Base-by-base conservation (phyloP, 2,329 filamentous ascomycete genomes). In the Fusarium sulawesiense region DNA sequence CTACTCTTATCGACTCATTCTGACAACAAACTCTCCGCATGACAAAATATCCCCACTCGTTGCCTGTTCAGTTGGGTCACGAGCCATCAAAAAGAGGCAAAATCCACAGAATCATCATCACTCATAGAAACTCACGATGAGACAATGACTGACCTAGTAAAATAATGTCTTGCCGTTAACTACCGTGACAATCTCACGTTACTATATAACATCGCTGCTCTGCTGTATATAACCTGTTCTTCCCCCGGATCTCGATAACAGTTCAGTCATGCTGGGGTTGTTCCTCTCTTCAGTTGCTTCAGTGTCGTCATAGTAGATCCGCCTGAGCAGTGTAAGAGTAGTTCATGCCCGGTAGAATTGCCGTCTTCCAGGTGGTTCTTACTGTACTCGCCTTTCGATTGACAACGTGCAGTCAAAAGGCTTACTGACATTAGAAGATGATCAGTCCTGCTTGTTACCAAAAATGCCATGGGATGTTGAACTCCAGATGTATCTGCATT, bases 131-230 rank as follows among this genome's bases (percentile, higher is more conserved):
- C 60, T 66, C 61, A 70, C 29, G n/a, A 56, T 56, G 37, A 59
- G 66, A 67, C 54, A 58, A 42, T 50, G 42, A 60, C 67, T 73
- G 66, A 60, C 63, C 44, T 56, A 4, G 23, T 25, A 29, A 40
- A 54, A 25, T 48, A 51, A 61, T 73, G 69, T 64, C 69, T 71
- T 56, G 21, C 23, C 49, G 44, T 20, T 37, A 16, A 49, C 16
- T 41, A 49, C 50, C 63, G 63, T 74, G 72, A 74, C 72, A 64
- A 23, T 29, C 63, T 73, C 72, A 74, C 72, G 70, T 68, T 74
- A 45, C 37, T 56, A 18, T 42, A 34, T 42, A 12, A 34, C 34
- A 42, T n/a, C 32, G 13, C 13, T 41, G 3, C 41, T 34, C 45
- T 65, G 45, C 53, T 60, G 44, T 51, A 71, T 60, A 60, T 58